These are phyloP conservation scores for Stagonosporopsis cucurbitacearum DNA, from an alignment of 2,329 filamentous ascomycete genomes.

Conservation along the genomic window DNA sequence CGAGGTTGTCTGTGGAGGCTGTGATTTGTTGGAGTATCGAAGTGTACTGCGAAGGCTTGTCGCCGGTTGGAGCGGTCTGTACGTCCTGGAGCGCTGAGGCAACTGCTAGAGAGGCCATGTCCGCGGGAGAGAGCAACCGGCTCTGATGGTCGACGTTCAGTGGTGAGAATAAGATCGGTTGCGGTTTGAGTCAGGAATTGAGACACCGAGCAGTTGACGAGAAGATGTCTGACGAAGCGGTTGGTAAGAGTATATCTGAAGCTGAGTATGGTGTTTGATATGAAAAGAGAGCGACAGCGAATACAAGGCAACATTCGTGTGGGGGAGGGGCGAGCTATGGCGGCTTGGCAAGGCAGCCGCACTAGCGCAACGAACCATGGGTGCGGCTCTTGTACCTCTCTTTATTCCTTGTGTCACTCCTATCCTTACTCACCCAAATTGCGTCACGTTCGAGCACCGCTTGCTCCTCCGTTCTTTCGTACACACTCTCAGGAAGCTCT, in stretches of 20 bases:
- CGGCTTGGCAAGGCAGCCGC: constrained; percentile 12
- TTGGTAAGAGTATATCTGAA: not conserved
- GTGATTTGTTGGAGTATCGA: constrained; percentile 64
- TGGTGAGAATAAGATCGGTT: not conserved
- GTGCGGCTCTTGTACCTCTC: constrained; percentile 9
- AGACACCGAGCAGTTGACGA: not conserved
- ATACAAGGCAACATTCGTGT: constrained; percentile 17
- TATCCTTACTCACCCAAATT: not conserved
- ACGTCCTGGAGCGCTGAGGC: constrained; percentile 57
- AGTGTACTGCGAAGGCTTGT: constrained; percentile 64
- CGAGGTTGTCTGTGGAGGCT: constrained; percentile 55
- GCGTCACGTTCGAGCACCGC: not conserved
- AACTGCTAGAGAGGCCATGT: constrained; percentile 60
- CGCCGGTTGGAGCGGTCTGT: constrained; percentile 55
- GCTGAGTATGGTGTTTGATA: not conserved
- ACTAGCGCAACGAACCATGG: constrained; percentile 6
- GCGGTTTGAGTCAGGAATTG: not conserved
- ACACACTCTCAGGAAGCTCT: not conserved
- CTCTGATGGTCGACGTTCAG: not conserved
- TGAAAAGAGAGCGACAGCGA: not conserved
- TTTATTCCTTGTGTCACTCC: not conserved
- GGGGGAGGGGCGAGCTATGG: constrained; percentile 20
- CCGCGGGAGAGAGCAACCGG: constrained; percentile 18
- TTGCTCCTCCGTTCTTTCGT: constrained; percentile 2
- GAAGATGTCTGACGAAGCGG: not conserved